A percentile compares a stretch with the other conserved stretches of the same genome.
Conservation (phyloP, 371 early-diverging fungal species). For the Mucor mucedo region DNA sequence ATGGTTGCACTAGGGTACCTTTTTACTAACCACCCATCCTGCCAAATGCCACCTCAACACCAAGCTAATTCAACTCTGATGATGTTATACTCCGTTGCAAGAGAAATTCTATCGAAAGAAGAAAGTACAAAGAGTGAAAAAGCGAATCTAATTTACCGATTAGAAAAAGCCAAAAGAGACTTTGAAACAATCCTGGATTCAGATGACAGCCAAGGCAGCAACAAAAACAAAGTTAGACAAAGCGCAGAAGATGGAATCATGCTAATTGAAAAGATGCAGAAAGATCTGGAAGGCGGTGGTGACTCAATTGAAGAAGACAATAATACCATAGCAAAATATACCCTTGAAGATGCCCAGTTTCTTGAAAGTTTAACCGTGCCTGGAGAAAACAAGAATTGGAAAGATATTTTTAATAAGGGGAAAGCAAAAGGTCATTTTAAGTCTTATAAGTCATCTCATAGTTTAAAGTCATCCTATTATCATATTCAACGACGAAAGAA, state of each 20-base stretch:
- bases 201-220: constrained; percentile 5
- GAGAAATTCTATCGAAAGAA: constrained; percentile 12
- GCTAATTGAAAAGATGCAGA: constrained; percentile 17
- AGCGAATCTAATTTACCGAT: constrained; percentile 5
- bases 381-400: constrained; percentile 20
- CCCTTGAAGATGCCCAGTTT: constrained; percentile 9
- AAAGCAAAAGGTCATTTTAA: constrained; percentile 19
- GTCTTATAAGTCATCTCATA: constrained; percentile 14
- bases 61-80: constrained; percentile 8
- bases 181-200: constrained; percentile 9
- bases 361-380: constrained; percentile 9
- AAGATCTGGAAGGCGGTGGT: constrained; percentile 9
- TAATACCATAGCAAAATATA: constrained; percentile 4
- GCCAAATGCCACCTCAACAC: constrained; percentile 16
- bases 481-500: constrained; percentile 17
- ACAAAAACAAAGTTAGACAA: constrained; percentile 6
- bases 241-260: constrained; percentile 15
- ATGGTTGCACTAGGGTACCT: constrained; percentile 17
- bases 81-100: constrained; percentile 3
- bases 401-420: constrained; percentile 11
- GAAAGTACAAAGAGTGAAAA: constrained; percentile 5
- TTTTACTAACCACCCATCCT: constrained; percentile 7
- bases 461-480: constrained; percentile 12
- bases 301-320: constrained; percentile 11
- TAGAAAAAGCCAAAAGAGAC: constrained; percentile 13